phyloP scores from a whole-genome alignment of 2,329 filamentous ascomycete species.

The Aspergillus fumigatus region DNA sequence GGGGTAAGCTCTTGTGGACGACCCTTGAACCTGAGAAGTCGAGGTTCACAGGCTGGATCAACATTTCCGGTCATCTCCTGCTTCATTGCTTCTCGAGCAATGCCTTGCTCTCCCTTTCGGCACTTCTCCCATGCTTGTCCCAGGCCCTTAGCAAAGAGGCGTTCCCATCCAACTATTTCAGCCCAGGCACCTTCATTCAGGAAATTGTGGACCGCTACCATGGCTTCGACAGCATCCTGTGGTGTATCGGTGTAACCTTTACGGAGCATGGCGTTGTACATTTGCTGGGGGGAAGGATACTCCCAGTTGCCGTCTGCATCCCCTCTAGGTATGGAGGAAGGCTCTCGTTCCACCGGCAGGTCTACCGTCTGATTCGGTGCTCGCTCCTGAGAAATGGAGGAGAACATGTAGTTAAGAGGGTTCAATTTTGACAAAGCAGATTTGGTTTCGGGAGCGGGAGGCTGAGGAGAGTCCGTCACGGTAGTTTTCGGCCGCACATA shows the following conservation, averaged over 20 bases:
- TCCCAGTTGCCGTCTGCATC: conserved; percentile 78
- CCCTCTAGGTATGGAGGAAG: conserved; percentile 86
- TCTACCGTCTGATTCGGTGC: conserved; percentile 66
- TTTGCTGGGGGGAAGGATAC: conserved; percentile 96
- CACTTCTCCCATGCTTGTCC: conserved; percentile 68
- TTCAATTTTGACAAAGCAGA: conserved; percentile 64
- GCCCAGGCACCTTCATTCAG: conserved; percentile 96
- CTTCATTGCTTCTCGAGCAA: conserved; percentile 51
- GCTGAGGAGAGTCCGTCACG: conserved; percentile 28
- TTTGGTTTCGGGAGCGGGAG: conserved; percentile 20
- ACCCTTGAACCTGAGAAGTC: conserved; percentile 81
- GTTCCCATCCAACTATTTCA: conserved; percentile 93
- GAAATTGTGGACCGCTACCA: conserved; percentile 98
- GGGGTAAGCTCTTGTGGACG: conserved; percentile 85
- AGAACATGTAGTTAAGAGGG: conserved; percentile 94
- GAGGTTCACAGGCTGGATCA: conserved; percentile 53
- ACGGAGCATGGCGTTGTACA: conserved; percentile 96
- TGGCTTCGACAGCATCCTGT: conserved; percentile 85
- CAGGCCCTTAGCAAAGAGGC: conserved; percentile 72
- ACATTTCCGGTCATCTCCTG: conserved; percentile 38
- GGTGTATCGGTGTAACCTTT: conserved; percentile 97
- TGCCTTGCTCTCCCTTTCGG: conserved; percentile 66
- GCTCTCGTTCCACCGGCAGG: conserved; percentile 75
- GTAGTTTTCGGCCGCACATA: conserved; percentile 32
- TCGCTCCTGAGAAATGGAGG: conserved; percentile 73